Base-by-base conservation (phyloP, 1,284 basidiomycete genomes). In the Cronartium ribicola region DNA sequence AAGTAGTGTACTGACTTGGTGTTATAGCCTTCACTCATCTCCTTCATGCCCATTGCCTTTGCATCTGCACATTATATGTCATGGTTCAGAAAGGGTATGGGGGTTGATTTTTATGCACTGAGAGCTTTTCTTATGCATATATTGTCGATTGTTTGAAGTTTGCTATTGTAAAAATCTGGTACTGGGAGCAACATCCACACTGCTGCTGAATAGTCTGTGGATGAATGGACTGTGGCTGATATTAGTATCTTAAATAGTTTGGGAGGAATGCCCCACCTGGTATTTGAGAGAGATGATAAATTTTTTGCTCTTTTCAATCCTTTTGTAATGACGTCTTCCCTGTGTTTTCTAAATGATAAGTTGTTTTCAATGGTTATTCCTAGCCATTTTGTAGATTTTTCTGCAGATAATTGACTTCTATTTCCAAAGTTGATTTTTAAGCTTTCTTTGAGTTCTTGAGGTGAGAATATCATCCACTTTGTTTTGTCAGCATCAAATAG, bases 261-360 rank as follows among this genome's bases (percentile, higher is more conserved):
- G 20, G 36, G 59, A 0, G 59, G 6, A 1, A 61, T 29, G 4
- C 59, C 36, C 59, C 29, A 39, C 4, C 37, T 22, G 10, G 62
- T 41, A 0, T 39, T 36, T 39, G 36, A 7, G 8, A 40, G 62
- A 7, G 17, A 63, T 60, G 17, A 10, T 3, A 68, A 3, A 22
- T 5, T 7, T 3, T 22, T 20, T 2, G 67, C 39, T 13, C 43
- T 36, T 46, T 62, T 57, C 10, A 22, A 22, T 0, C 43, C 36
- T 61, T 17, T 69, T 0, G 57, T 17, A 13, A 59, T 0, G 1
- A 57, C 40, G 6, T 60, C 60, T 14, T 20, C 40, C 3, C 43
- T 29, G 4, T 61, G 67, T 29, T 17, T 40, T 8, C 64, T 70
- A 37, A 70, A 70, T 14, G 20, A 48, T 10, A 70, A 44, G 8